Evolutionary conservation across 2,329 filamentous ascomycete genomes (phyloP).

Genomic region (Waltergamsia citrina): DNA sequence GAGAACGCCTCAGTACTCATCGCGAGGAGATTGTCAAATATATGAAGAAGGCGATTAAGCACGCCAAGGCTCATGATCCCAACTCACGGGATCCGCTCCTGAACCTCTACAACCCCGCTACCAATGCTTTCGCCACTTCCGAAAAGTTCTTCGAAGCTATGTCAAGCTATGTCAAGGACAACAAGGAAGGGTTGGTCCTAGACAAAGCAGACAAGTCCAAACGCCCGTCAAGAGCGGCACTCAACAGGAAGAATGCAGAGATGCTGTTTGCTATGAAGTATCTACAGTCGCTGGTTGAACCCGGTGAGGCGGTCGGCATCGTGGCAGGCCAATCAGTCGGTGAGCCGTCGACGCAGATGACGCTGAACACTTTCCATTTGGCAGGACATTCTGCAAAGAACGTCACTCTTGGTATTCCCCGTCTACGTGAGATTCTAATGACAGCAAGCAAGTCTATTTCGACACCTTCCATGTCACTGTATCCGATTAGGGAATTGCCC

Average conservation of each 20-base stretch:
- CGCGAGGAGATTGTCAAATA: slow-evolving; percentile 59
- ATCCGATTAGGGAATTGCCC: slow-evolving; percentile 63
- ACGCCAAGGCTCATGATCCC: slow-evolving; percentile 44
- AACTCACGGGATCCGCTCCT: slow-evolving; percentile 68
- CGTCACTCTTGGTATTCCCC: slow-evolving; percentile 96
- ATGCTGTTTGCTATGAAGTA: slow-evolving; percentile 87
- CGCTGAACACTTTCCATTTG: slow-evolving; percentile 98
- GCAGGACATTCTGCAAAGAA: slow-evolving; percentile 97
- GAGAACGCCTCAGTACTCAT: slow-evolving; percentile 36
- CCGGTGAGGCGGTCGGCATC: slow-evolving; percentile 93
- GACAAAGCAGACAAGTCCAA: slow-evolving; percentile 30
- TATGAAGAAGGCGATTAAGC: slow-evolving; percentile 75
- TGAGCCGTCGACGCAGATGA: slow-evolving; percentile 98
- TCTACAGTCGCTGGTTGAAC: slow-evolving; percentile 81
- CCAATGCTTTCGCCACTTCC: slow-evolving; percentile 76
- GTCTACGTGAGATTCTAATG: slow-evolving; percentile 96
- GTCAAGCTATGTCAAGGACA: slow-evolving; percentile 69
- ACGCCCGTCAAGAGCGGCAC: slow-evolving; percentile 22
- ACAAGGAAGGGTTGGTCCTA: slow-evolving; percentile 51
- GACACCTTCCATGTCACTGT: slow-evolving; percentile 82
- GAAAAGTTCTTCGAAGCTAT: slow-evolving; percentile 72
- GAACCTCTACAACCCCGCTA: slow-evolving; percentile 63
- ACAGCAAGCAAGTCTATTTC: slow-evolving; percentile 84
- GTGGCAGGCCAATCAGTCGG: slow-evolving; percentile 94
- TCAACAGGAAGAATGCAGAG: slow-evolving; percentile 67